phyloP scores from a whole-genome alignment of 2,329 filamentous ascomycete species.

The Scolecobasidium constrictum region DNA sequence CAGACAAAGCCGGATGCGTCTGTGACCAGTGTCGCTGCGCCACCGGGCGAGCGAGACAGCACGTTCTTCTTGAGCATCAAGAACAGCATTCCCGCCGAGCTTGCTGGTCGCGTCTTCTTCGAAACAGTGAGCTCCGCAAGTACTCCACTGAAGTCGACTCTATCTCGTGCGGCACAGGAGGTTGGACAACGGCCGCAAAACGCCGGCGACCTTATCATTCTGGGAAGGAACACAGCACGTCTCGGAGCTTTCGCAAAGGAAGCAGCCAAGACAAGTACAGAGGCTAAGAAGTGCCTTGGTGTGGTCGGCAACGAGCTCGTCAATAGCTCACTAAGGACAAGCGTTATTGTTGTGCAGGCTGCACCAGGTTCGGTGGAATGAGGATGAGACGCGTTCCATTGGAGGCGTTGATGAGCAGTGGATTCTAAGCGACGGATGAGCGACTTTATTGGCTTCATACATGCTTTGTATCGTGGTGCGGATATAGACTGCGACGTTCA shows the following conservation, averaged over 20 bases:
- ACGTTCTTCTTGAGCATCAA: constrained; percentile 47
- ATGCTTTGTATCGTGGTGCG: no score
- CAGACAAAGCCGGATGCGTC: constrained; percentile 6
- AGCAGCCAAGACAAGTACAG: constrained; percentile 22
- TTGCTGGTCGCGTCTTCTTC: constrained; percentile 49
- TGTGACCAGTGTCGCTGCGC: constrained; percentile 6
- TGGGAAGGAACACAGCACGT: constrained; percentile 40
- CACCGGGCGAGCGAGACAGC: constrained; percentile 31
- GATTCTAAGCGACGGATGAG: no score
- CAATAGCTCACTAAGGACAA: constrained; percentile 49
- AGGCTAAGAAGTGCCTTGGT: constrained; percentile 42
- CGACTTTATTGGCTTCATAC: no score
- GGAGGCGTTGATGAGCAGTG: no score
- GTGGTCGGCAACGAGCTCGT: constrained; percentile 50
- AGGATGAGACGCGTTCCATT: no score
- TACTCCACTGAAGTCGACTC: constrained; percentile 32
- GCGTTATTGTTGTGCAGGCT: constrained; percentile 61
- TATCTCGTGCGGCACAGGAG: constrained; percentile 46
- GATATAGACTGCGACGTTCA: no score
- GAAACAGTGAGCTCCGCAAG: constrained; percentile 29
- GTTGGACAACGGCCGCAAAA: constrained; percentile 52
- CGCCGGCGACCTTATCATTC: constrained; percentile 59
- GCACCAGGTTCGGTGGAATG: no score
- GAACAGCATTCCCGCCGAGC: constrained; percentile 41
- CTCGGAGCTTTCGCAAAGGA: constrained; percentile 13